Percentiles rank a stretch among this genome's conserved stretches.
Conservation (phyloP, 768 basidiomycete genomes). For the Leccinum incarnatum region DNA sequence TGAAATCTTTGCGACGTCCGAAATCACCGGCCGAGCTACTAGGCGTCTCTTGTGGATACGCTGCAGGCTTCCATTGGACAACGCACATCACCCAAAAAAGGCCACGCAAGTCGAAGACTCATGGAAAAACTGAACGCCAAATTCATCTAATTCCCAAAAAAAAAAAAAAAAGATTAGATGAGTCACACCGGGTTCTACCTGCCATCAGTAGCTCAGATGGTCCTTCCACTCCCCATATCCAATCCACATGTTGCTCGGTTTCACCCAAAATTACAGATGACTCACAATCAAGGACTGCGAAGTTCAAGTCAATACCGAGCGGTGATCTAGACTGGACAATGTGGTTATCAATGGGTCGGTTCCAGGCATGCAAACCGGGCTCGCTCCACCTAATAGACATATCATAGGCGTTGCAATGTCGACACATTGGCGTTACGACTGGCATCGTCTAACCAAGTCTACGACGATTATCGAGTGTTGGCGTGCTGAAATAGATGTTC, state of each 20-base stretch:
- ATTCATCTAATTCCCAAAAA: no score
- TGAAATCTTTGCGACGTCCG: no score
- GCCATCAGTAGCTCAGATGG: no score
- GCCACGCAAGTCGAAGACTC: no score
- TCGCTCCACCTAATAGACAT: constrained; percentile 6
- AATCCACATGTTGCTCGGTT: not conserved
- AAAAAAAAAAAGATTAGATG: no score
- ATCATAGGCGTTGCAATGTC: not conserved
- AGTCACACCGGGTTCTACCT: no score
- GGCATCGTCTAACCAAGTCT: not conserved
- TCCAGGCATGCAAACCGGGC: not conserved
- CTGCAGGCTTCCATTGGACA: not conserved
- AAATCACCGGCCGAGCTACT: no score
- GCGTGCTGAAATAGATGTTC: not conserved
- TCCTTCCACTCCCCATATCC: no score
- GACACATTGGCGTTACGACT: not conserved
- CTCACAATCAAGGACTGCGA: not conserved
- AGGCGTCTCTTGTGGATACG: no score
- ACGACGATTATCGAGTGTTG: not conserved
- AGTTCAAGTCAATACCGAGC: not conserved
- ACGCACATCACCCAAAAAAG: not conserved
- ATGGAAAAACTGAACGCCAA: no score
- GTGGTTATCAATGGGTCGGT: constrained; percentile 3
- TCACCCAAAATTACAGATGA: not conserved
- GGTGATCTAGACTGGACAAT: not conserved